Evolutionary conservation across 345 rosid species (phyloP).

Genomic region (Syzygium aqueum): DNA sequence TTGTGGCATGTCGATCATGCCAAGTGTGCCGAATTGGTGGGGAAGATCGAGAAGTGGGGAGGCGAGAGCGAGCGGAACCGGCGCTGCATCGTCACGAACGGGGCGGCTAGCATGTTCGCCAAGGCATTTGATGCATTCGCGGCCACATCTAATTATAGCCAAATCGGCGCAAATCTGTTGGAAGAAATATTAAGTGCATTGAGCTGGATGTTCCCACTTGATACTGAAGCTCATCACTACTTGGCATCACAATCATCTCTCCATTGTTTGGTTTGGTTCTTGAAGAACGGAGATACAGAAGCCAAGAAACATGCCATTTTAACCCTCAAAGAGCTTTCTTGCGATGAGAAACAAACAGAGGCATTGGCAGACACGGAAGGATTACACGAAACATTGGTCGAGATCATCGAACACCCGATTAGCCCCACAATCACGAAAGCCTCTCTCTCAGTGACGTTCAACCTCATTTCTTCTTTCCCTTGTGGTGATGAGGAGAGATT

Average conservation of each 20-base stretch:
- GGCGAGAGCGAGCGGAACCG: slow-evolving; percentile 44
- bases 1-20: slow-evolving; percentile 8
- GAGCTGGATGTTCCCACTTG: slow-evolving; percentile 34
- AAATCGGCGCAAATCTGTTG: slow-evolving; percentile 6
- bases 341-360: neutral
- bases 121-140: slow-evolving; percentile 24
- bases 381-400: slow-evolving; percentile 3
- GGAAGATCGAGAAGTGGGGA: slow-evolving; percentile 27
- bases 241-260: slow-evolving; percentile 26
- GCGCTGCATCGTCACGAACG: slow-evolving; percentile 13
- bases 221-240: slow-evolving; percentile 7
- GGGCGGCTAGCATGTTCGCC: slow-evolving; percentile 14
- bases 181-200: slow-evolving; percentile 20
- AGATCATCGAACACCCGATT: slow-evolving; percentile 21
- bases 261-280: slow-evolving; percentile 17
- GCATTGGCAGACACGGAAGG: slow-evolving; percentile 15
- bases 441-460: slow-evolving; percentile 22
- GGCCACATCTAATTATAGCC: neutral
- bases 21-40: slow-evolving; percentile 9
- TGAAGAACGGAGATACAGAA: slow-evolving; percentile 15
- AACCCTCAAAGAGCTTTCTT: slow-evolving; percentile 20
- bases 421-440: slow-evolving; percentile 21
- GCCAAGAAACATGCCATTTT: slow-evolving; percentile 16
- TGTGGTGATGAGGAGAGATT: neutral
- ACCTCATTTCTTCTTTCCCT: slow-evolving; percentile 6